Conservation (phyloP, 495 filamentous ascomycete species). For the Penicillium soppii region DNA sequence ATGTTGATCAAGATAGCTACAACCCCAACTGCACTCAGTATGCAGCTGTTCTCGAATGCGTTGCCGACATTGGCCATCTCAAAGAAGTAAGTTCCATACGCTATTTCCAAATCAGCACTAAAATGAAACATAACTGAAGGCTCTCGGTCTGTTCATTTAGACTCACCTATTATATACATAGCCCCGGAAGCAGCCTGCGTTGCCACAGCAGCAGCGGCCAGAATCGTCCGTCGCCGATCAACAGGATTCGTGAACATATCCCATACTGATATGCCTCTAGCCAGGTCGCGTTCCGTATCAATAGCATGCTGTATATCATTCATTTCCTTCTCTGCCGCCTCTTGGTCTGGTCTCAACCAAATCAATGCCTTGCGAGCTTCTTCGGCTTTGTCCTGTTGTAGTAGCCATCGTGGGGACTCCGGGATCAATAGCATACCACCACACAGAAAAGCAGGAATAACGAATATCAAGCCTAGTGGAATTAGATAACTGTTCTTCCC, state of each 20-base stretch:
- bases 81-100: constrained; percentile 66
- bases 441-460: constrained; percentile 53
- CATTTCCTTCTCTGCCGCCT: constrained; percentile 46
- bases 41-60: constrained; percentile 59
- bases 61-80: constrained; percentile 59
- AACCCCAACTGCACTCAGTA: constrained; percentile 55
- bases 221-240: constrained; percentile 49
- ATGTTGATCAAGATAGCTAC: constrained; percentile 57
- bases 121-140: not conserved
- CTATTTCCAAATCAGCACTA: constrained; percentile 11
- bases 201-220: constrained; percentile 50
- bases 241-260: constrained; percentile 56
- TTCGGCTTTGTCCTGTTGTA: constrained; percentile 47
- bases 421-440: constrained; percentile 59
- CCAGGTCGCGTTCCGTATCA: constrained; percentile 46
- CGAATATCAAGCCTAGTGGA: constrained; percentile 57
- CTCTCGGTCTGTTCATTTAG: too few species aligned
- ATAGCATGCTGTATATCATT: constrained; percentile 54
- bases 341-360: constrained; percentile 33
- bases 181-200: constrained; percentile 58
- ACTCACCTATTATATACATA: constrained; percentile 56
- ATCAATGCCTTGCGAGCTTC: constrained; percentile 45
- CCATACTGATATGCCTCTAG: constrained; percentile 36
- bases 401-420: constrained; percentile 64
- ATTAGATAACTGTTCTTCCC: constrained; percentile 50